Evolutionary conservation across 139 green algal species (phyloP), one percentile per base, ranked within the genome.

Genomic region (Chlorella ohadii): DNA sequence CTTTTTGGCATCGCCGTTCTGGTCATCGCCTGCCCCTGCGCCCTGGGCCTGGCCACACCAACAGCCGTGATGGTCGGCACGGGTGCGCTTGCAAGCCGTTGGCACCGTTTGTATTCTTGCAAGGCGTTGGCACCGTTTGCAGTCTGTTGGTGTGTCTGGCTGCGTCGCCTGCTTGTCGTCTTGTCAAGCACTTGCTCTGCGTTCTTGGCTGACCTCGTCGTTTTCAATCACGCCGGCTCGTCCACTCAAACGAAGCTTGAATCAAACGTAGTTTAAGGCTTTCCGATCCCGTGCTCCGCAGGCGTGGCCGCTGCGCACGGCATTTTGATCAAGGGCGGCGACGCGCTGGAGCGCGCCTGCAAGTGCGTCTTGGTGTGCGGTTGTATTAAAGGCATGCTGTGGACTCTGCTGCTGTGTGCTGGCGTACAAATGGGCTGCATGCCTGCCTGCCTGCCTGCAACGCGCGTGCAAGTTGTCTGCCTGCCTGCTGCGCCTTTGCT

Each of bases 51-150:
- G 38, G 97, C 97, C 71, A 99, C 97, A 17, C 97, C 97, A 63
- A 99, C 97, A 3, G 97, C 97, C 2, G 96, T 99, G 57, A 99
- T 99, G 97, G 96, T 99, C 41, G 95, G 92, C 56, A 98, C 96
- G 19, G 51, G 51, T 59, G 51, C 12, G 51, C 51, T 22, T 11
- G 7, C 44, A 16, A 6, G 87, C 92, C 57, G 15, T 12, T 65
- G 9, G 11, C 20, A 9, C 4, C 7, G 20, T 12, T 4, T 65
- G 22, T 31, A 9, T n/a, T n/a, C n/a, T n/a, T n/a, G n/a, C n/a
- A n/a, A n/a, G n/a, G n/a, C n/a, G n/a, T n/a, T n/a, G n/a, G n/a
- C n/a, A n/a, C n/a, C n/a, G n/a, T n/a, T n/a, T n/a, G n/a, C n/a
- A n/a, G n/a, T n/a, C n/a, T n/a, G n/a, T n/a, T n/a, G n/a, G n/a